These are phyloP conservation scores for Candida coquimbonensis DNA, from an alignment of 805 yeast genomes.

Conservation along the genomic window DNA sequence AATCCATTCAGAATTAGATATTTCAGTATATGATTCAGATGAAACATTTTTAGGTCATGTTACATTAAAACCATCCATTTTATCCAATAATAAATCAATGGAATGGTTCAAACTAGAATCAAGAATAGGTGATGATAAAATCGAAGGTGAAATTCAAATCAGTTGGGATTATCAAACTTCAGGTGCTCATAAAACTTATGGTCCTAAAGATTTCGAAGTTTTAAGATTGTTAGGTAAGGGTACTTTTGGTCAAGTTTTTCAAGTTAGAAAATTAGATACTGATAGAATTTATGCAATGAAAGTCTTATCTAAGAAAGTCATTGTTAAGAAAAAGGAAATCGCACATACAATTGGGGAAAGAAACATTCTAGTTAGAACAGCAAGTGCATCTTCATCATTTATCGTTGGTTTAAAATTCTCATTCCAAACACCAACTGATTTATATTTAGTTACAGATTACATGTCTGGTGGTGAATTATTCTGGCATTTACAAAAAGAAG, in stretches of 20 bases:
- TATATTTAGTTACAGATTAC: conserved; percentile 91
- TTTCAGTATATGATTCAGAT: conserved; percentile 87
- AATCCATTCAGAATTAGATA: conserved; percentile 73
- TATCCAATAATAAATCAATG: conserved; percentile 30
- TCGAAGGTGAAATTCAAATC: conserved; percentile 72
- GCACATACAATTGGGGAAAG: conserved; percentile 98
- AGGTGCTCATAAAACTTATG: conserved; percentile 64
- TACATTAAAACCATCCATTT: conserved; percentile 55
- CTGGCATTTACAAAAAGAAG: conserved; percentile 96
- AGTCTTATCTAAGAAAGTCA: conserved; percentile 87
- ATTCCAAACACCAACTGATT: conserved; percentile 89
- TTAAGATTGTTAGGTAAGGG: conserved; percentile 90
- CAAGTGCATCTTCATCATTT: conserved; percentile 83
- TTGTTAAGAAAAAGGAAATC: conserved; percentile 93
- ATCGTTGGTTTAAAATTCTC: conserved; percentile 94
- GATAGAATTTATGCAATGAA: conserved; percentile 95
- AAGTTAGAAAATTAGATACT: conserved; percentile 87
- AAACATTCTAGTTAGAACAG: conserved; percentile 87
- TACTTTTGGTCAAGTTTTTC: conserved; percentile 96
- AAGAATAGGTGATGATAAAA: conserved; percentile 60
- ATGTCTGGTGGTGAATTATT: conserved; percentile 98
- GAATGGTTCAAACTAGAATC: conserved; percentile 72
- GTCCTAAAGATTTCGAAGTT: conserved; percentile 93
- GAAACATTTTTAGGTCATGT: conserved; percentile 87
- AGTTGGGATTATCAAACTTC: conserved; percentile 66